A percentile compares a stretch with the other conserved stretches of the same genome.
Conservation (phyloP, 768 basidiomycete genomes). For the Psilocybe sp. region DNA sequence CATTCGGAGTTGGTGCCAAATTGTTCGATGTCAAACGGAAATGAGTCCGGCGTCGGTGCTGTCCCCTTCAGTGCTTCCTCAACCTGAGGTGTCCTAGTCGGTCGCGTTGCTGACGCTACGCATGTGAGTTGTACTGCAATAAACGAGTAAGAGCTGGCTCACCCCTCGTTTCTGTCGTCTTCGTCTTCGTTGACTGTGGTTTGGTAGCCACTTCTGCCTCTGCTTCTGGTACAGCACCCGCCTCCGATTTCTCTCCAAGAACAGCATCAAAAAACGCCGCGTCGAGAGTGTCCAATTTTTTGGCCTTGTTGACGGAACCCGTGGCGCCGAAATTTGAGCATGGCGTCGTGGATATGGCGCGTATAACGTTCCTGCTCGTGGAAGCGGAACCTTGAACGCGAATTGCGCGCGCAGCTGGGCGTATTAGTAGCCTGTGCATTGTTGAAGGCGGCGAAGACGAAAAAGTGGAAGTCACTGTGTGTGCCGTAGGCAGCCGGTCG, state of each 20-base stretch:
- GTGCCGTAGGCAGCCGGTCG: conserved; percentile 8
- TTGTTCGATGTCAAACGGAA: no score
- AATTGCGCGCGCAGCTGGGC: conserved; percentile 26
- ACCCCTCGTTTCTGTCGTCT: no score
- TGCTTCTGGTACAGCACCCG: neutral
- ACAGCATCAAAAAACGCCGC: conserved; percentile 11
- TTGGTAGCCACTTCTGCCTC: neutral
- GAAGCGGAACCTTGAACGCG: conserved; percentile 20
- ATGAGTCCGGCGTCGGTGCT: no score
- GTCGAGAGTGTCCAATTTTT: conserved; percentile 11
- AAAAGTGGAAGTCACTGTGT: conserved; percentile 11
- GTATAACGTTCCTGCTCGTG: conserved; percentile 4
- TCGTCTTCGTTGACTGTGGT: no score
- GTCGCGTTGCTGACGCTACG: no score
- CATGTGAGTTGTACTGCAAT: no score
- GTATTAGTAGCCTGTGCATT: conserved; percentile 21
- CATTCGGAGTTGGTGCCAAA: no score
- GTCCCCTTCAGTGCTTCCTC: no score
- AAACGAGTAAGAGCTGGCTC: no score
- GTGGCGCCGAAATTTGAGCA: conserved; percentile 17
- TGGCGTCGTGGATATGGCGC: conserved; percentile 12
- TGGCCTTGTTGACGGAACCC: conserved; percentile 10
- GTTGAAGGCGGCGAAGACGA: conserved; percentile 12
- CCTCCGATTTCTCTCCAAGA: conserved; percentile 3
- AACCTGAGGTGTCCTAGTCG: no score